Evolutionary conservation across 2,329 filamentous ascomycete genomes (phyloP), one percentile per base, ranked within the genome.

Genomic region (Fusarium vanettenii): DNA sequence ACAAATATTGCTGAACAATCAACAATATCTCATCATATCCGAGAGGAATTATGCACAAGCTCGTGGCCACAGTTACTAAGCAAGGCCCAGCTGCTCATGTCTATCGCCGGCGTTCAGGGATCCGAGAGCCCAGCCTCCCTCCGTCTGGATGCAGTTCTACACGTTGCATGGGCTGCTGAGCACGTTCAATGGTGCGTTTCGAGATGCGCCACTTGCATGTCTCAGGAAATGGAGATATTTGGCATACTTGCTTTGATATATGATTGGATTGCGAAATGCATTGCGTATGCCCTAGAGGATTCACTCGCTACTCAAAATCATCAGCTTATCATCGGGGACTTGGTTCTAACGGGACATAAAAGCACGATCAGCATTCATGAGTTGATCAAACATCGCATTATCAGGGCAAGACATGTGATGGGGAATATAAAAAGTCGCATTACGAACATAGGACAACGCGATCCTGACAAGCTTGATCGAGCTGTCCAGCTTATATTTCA

Each of bases 11-110:
- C 9, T 14, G 57, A 60, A 22, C 22, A 41, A 43, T 60, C 57
- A 29, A 60, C 37, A 8, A 60, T 60, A 43, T 60, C 35, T 16
- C 35, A 60, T 60, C 57, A 60, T 41, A 22, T 43, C 20, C 57
- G 35, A 39, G 57, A 60, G 37, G 57, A 60, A 60, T 60, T 39
- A 60, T 60, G 57, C 57, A 35, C 57, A 60, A 60, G 57, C 57
- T 43, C 39, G 43, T 60, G 57, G 57, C 57, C 57, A 31, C 57
- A 43, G 57, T 22, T 60, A 43, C 37, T 60, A n/a, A 60, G 57
- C 57, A 60, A 60, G 37, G 57, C 57, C 37, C 57, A 60, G 20
- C 37, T 60, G 16, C 57, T 60, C 57, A 60, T 60, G 35, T 60
- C 57, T 60, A 43, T 60, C 57, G 37, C 37, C 33, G 57, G 57